Base-by-base conservation (phyloP, 169 alveolate species). In the Plasmodium adleri region DNA sequence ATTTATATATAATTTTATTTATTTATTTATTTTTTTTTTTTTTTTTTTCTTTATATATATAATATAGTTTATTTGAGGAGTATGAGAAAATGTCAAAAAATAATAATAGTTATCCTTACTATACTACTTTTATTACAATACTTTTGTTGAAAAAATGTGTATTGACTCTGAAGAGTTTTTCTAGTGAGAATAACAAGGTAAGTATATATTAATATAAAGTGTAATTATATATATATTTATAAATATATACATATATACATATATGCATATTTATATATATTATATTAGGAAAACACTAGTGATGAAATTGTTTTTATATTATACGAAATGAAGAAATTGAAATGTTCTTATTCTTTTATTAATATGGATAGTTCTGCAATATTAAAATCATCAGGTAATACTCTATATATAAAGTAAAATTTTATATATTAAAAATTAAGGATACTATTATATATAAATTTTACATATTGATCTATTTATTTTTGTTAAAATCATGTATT, bases 291-390 rank as follows among this genome's bases (percentile, higher is more conserved):
- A 10, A 63, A 78, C 50, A 70, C 58, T 45, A 75, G 74, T 24
- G 91, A 83, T 32, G 91, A 83, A 68, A 66, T 83, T 68, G 20
- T 83, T 50, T 83, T 83, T 58, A 83, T 83, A 56, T 83, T 83
- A 67, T 24, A 83, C 63, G 91, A 83, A 68, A 67, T 83, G 85
- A 83, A 83, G 52, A 83, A 68, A 49, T 67, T 83, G 50, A 83
- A 83, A 59, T 83, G 91, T 24, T 22, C 39, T 28, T 83, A 83
- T 73, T 68, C 91, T 28, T 68, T 68, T 67, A 32, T 83, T 20
- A 67, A 50, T 63, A 83, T 63, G 54, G 49, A 76, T 39, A 67
- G 67, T 10, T 68, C 63, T 56, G 22, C 91, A 6, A 39, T 50
- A 63, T 72, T 83, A 49, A 83, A 83, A 68, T 52, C 54, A 26